Conservation (phyloP, 495 filamentous ascomycete genomes). For the Penicillium tannophilum region DNA sequence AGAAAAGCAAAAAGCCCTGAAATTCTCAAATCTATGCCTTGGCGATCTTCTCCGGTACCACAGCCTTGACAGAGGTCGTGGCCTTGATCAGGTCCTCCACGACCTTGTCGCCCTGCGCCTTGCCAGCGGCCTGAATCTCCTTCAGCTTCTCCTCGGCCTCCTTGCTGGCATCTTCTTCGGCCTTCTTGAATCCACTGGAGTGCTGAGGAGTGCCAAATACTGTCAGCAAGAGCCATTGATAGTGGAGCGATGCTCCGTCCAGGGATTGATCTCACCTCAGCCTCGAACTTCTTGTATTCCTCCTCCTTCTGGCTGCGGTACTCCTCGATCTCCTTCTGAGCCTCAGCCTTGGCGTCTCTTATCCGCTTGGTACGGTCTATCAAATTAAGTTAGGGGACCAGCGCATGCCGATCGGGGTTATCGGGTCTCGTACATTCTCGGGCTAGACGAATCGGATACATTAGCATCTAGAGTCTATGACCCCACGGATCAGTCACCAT, state of each 20-base stretch:
- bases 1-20: slow-evolving; percentile 21
- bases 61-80: slow-evolving; percentile 76
- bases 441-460: slow-evolving; percentile 44
- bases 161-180: slow-evolving; percentile 81
- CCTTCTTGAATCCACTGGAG: slow-evolving; percentile 81
- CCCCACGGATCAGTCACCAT: neutral
- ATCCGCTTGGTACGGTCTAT: slow-evolving; percentile 95
- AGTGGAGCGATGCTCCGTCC: neutral
- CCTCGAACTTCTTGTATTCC: slow-evolving; percentile 93
- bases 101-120: slow-evolving; percentile 76
- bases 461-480: neutral
- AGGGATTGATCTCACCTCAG: slow-evolving; percentile 62
- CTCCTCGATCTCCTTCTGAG: slow-evolving; percentile 97
- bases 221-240: neutral
- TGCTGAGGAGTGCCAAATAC: slow-evolving; percentile 54
- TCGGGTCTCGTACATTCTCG: slow-evolving; percentile 65
- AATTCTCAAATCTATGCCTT: slow-evolving; percentile 38
- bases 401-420: slow-evolving; percentile 11
- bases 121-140: slow-evolving; percentile 78
- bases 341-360: slow-evolving; percentile 91
- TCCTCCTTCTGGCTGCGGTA: slow-evolving; percentile 89
- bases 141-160: slow-evolving; percentile 79
- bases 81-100: slow-evolving; percentile 77
- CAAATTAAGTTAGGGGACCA: slow-evolving; percentile 13
- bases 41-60: slow-evolving; percentile 58